Conservation (phyloP, 805 yeast genomes). For the Lachancea thermotolerans region DNA sequence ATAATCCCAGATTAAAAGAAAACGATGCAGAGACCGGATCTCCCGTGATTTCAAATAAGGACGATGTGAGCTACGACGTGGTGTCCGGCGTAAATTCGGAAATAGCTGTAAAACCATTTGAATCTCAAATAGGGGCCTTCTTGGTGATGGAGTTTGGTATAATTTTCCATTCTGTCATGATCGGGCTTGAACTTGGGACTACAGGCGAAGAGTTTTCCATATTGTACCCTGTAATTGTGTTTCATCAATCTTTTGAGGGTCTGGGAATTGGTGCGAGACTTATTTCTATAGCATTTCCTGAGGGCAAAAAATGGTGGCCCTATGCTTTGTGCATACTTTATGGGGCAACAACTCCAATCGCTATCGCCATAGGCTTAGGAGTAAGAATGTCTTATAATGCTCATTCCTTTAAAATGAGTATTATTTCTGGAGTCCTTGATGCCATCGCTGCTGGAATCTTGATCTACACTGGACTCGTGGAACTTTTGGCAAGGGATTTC, state of each 20-base stretch:
- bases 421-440: slow-evolving; percentile 68
- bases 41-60: no score
- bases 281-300: slow-evolving; percentile 50
- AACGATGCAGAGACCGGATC: background rate
- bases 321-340: slow-evolving; percentile 43
- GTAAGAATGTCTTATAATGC: slow-evolving; percentile 58
- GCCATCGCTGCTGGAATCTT: slow-evolving; percentile 73
- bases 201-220: slow-evolving; percentile 71
- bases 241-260: slow-evolving; percentile 83
- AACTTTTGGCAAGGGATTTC: slow-evolving; percentile 69
- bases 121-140: slow-evolving; percentile 46
- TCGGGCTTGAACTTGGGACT: slow-evolving; percentile 72
- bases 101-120: slow-evolving; percentile 33
- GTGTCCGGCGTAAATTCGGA: slow-evolving; percentile 21
- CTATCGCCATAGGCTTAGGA: slow-evolving; percentile 74
- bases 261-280: slow-evolving; percentile 77
- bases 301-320: slow-evolving; percentile 39
- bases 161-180: slow-evolving; percentile 74
- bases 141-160: slow-evolving; percentile 72
- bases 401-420: slow-evolving; percentile 49
- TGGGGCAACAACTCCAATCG: slow-evolving; percentile 60
- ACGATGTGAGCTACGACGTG: slow-evolving; percentile 38
- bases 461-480: slow-evolving; percentile 71
- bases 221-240: slow-evolving; percentile 59
- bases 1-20: background rate